These are phyloP conservation scores for Neurospora sp. DNA, from an alignment of 2,329 filamentous ascomycete genomes.

Conservation along the genomic window DNA sequence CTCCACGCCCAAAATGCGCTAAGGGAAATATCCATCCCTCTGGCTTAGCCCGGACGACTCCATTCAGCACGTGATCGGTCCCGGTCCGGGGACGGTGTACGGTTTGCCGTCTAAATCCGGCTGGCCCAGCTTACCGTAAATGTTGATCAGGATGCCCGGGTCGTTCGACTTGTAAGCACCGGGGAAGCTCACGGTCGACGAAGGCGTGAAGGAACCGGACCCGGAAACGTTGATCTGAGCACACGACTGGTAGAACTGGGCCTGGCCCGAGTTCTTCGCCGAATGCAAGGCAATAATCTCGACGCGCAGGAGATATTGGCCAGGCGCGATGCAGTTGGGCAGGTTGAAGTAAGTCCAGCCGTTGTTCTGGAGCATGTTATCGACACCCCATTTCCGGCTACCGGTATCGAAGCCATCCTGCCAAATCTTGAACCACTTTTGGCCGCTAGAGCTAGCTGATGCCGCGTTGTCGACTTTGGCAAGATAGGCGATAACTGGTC, in stretches of 20 bases:
- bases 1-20: background rate
- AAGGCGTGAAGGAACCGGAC: constrained; percentile 26
- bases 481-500: constrained; percentile 43
- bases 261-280: constrained; percentile 27
- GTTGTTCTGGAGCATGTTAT: constrained; percentile 31
- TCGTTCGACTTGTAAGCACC: constrained; percentile 34
- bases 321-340: constrained; percentile 40
- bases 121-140: constrained; percentile 32
- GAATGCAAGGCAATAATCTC: constrained; percentile 45
- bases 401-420: constrained; percentile 36
- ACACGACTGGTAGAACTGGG: constrained; percentile 35
- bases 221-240: constrained; percentile 32
- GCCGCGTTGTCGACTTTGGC: constrained; percentile 43
- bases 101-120: constrained; percentile 32
- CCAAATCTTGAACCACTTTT: constrained; percentile 47
- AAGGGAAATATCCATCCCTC: background rate
- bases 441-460: constrained; percentile 28
- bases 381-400: constrained; percentile 38
- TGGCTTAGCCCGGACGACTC: background rate
- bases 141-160: constrained; percentile 36
- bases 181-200: constrained; percentile 33
- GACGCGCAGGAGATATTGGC: constrained; percentile 45
- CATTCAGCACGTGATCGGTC: constrained; percentile 23
- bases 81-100: constrained; percentile 30
- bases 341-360: constrained; percentile 40